Evolutionary conservation across 805 yeast species (phyloP).

Genomic region (Metschnikowia vanudenii): DNA sequence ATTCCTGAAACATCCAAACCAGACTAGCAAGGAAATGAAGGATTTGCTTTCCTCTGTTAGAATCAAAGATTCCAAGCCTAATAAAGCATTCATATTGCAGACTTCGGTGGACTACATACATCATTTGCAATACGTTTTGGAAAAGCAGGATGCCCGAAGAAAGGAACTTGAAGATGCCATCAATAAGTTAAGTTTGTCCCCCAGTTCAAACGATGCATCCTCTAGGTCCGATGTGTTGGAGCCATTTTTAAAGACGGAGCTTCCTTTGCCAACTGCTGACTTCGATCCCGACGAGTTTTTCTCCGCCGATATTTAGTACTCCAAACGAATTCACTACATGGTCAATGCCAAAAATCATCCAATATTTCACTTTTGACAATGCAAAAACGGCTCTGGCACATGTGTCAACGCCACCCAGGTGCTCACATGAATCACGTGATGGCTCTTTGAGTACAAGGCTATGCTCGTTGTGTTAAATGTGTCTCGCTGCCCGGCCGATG

Average conservation of each 20-base stretch:
- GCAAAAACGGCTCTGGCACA: too few relatives aligned
- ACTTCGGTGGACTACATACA: constrained; percentile 78
- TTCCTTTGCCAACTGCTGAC: neutral
- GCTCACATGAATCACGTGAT: neutral
- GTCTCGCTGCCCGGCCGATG: neutral
- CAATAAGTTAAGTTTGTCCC: constrained; percentile 6
- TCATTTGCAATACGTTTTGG: constrained; percentile 60
- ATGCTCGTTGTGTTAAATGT: too few relatives aligned
- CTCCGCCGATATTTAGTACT: constrained; percentile 2
- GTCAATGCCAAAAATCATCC: too few relatives aligned
- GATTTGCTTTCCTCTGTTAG: constrained; percentile 40
- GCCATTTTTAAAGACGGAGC: neutral
- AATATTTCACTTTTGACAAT: too few relatives aligned
- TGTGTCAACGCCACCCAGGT: too few relatives aligned
- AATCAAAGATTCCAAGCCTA: constrained; percentile 70
- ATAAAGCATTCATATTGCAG: constrained; percentile 74
- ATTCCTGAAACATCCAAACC: constrained; percentile 33
- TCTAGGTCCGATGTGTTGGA: neutral
- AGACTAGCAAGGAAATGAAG: constrained; percentile 32
- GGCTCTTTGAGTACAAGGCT: too few relatives aligned
- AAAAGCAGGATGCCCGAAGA: constrained; percentile 51
- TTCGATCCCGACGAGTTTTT: constrained; percentile 11
- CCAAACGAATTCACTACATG: too few relatives aligned
- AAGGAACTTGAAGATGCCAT: constrained; percentile 35
- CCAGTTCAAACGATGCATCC: neutral